Conservation (phyloP, 371 early-diverging fungal genomes). For the Nematocida sp. region DNA sequence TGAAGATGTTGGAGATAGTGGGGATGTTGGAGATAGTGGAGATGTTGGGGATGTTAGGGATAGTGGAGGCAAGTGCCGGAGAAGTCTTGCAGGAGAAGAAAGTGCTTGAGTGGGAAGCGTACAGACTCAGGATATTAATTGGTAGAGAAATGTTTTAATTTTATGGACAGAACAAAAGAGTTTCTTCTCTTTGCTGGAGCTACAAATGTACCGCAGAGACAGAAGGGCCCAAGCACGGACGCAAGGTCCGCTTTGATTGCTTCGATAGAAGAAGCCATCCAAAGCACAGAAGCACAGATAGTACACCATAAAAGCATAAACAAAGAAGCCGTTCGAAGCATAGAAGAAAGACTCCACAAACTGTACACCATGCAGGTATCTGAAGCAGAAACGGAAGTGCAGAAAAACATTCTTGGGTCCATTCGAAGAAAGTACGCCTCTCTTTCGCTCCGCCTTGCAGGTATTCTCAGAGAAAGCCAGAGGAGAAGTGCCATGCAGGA, state of each 20-base stretch:
- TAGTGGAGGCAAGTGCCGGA: too few relatives aligned
- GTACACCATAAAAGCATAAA: constrained; percentile 8
- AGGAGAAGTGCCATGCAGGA: background rate
- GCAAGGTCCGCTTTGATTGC: background rate
- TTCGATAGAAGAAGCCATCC: background rate
- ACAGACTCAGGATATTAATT: too few relatives aligned
- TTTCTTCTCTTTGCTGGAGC: constrained; percentile 51
- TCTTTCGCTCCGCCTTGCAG: constrained; percentile 1
- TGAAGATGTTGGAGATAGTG: too few relatives aligned
- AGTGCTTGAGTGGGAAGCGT: too few relatives aligned
- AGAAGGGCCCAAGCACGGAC: background rate
- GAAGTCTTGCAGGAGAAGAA: too few relatives aligned
- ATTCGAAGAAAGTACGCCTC: constrained; percentile 9
- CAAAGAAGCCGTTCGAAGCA: background rate
- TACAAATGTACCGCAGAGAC: constrained; percentile 54
- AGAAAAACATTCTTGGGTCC: background rate
- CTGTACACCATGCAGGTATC: constrained; percentile 32
- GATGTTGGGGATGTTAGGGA: too few relatives aligned
- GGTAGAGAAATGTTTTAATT: too few relatives aligned
- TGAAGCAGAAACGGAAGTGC: constrained; percentile 14
- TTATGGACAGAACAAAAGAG: constrained; percentile 63
- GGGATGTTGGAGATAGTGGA: too few relatives aligned
- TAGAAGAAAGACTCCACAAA: background rate
- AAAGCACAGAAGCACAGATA: constrained; percentile 3
- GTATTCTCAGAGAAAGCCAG: background rate